A percentile compares a stretch with the other conserved stretches of the same genome.
Conservation (phyloP, 2,329 filamentous ascomycete genomes). For the Pseudogymnoascus sp. region DNA sequence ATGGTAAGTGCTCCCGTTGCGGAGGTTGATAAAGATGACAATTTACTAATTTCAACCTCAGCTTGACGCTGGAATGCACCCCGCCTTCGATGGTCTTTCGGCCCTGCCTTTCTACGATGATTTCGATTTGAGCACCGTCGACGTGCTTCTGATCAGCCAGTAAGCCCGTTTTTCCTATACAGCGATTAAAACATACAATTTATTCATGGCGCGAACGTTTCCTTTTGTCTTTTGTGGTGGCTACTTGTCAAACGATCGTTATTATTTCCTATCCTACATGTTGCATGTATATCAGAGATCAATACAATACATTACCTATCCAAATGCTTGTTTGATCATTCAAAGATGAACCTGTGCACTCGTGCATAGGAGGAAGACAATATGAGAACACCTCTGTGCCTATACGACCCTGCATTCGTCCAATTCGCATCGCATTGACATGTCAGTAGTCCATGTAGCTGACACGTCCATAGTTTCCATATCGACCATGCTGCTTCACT, state of each 20-base stretch:
- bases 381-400: background rate
- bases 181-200: constrained; percentile 9
- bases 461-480: constrained; percentile 67
- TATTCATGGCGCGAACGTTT: background rate
- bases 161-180: constrained; percentile 50
- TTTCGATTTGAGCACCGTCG: constrained; percentile 94
- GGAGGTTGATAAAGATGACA: constrained; percentile 2
- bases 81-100: constrained; percentile 88
- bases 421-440: background rate
- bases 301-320: constrained; percentile 35
- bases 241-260: background rate
- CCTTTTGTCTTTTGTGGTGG: background rate
- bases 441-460: constrained; percentile 13
- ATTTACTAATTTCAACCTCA: constrained; percentile 29
- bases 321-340: constrained; percentile 28
- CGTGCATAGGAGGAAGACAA: constrained; percentile 7
- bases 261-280: constrained; percentile 12
- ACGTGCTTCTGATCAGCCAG: constrained; percentile 97
- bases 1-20: constrained; percentile 58
- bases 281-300: constrained; percentile 34
- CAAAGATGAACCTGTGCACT: constrained; percentile 23
- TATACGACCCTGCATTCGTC: background rate
- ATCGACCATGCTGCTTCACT: constrained; percentile 98
- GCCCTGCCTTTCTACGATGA: constrained; percentile 96
- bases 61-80: constrained; percentile 96